Conservation (phyloP, 2,329 filamentous ascomycete species). For the Arthrinium puccinioides region DNA sequence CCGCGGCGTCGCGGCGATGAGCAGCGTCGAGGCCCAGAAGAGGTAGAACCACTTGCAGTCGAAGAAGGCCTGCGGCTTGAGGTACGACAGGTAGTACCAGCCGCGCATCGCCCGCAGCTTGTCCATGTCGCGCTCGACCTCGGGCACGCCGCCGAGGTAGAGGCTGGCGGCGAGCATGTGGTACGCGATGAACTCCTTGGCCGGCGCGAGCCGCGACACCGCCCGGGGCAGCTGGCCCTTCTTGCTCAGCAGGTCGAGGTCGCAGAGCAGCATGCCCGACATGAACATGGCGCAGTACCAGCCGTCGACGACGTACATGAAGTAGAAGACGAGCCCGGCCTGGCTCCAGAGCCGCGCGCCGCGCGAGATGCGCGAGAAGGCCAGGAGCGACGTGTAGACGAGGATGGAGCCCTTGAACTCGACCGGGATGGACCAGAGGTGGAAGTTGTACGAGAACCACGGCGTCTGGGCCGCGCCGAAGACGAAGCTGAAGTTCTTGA, state of each 20-base stretch:
- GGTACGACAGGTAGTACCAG: constrained; percentile 51
- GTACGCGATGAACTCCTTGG: constrained; percentile 45
- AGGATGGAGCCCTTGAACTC: constrained; percentile 59
- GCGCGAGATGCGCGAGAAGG: constrained; percentile 47
- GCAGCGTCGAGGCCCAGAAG: constrained; percentile 50
- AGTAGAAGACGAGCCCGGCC: constrained; percentile 51
- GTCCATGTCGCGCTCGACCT: constrained; percentile 37
- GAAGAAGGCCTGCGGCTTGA: constrained; percentile 59
- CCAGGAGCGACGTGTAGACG: constrained; percentile 49
- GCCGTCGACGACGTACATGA: constrained; percentile 61
- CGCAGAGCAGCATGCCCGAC: constrained; percentile 53
- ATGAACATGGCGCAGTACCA: constrained; percentile 55
- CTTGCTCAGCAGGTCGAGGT: constrained; percentile 49
- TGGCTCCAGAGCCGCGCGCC: constrained; percentile 49
- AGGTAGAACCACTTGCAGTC: constrained; percentile 64
- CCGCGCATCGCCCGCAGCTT: constrained; percentile 47
- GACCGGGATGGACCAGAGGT: constrained; percentile 57
- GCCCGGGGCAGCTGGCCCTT: constrained; percentile 42
- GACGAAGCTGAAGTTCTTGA: constrained; percentile 64
- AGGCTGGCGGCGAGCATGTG: constrained; percentile 43
- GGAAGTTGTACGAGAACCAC: constrained; percentile 51
- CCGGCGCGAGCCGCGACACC: constrained; percentile 35
- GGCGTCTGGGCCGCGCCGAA: constrained; percentile 50
- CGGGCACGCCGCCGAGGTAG: constrained; percentile 55
- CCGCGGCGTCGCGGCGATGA: constrained; percentile 49